phyloP scores from a whole-genome alignment of 1,284 basidiomycete species.

The Spongispora temasekensis region DNA sequence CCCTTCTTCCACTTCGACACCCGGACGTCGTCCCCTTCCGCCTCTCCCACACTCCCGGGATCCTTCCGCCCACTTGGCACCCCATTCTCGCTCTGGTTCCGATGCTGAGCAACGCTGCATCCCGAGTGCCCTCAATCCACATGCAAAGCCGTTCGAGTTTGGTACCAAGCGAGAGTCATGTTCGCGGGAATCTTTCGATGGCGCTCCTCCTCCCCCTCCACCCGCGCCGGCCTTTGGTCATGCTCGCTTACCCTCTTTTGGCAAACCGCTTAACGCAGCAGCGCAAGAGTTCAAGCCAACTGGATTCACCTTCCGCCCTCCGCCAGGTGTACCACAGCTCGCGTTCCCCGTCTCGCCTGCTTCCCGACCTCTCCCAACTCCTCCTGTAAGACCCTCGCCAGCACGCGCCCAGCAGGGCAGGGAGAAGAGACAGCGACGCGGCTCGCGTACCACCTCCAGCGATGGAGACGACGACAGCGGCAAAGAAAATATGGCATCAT shows the following conservation, averaged over 20 bases:
- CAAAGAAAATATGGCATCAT: slow-evolving; percentile 61
- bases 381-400: slow-evolving; percentile 29
- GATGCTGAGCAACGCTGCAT: no score
- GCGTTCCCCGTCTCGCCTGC: slow-evolving; percentile 36
- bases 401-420: slow-evolving; percentile 57
- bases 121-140: slow-evolving; percentile 69
- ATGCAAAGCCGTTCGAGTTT: slow-evolving; percentile 81
- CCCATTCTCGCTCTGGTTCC: slow-evolving; percentile 61
- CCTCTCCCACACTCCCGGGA: slow-evolving; percentile 65
- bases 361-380: slow-evolving; percentile 39
- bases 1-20: slow-evolving; percentile 38
- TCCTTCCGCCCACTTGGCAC: slow-evolving; percentile 60
- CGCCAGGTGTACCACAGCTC: slow-evolving; percentile 63
- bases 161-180: slow-evolving; percentile 40
- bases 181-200: slow-evolving; percentile 36
- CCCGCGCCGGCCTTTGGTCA: slow-evolving; percentile 47
- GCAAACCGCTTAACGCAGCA: slow-evolving; percentile 69
- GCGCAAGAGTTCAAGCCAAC: slow-evolving; percentile 78
- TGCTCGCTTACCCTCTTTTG: slow-evolving; percentile 58
- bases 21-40: slow-evolving; percentile 51
- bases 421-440: slow-evolving; percentile 71
- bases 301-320: slow-evolving; percentile 71
- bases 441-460: slow-evolving; percentile 39
- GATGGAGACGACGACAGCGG: slow-evolving; percentile 51
- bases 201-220: slow-evolving; percentile 37